Conservation (phyloP, 23 red algal species). For the Gracilaria gracilis region DNA sequence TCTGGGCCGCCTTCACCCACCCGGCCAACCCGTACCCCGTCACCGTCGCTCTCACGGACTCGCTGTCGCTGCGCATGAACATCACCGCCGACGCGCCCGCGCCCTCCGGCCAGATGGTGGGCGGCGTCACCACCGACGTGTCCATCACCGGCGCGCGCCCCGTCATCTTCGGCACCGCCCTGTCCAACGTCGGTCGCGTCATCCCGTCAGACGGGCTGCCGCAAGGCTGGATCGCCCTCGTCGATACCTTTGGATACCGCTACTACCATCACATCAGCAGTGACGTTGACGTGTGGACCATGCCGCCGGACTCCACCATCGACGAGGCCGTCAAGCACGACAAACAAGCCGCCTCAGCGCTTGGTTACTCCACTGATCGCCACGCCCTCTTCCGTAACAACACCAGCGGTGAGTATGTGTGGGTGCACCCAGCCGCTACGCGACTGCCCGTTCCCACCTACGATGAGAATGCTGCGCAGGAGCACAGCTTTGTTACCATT, state of each 20-base stretch:
- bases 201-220: neutral
- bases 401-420: neutral
- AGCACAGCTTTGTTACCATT: slow-evolving; percentile 22
- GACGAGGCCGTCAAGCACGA: slow-evolving; percentile 21
- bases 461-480: slow-evolving; percentile 11
- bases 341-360: neutral
- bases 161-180: slow-evolving; percentile 55
- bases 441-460: neutral
- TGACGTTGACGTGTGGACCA: slow-evolving; percentile 45
- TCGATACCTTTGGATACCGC: slow-evolving; percentile 63
- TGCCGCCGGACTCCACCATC: slow-evolving; percentile 9
- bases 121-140: slow-evolving; percentile 66
- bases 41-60: neutral
- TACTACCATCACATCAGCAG: slow-evolving; percentile 44
- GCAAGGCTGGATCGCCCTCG: slow-evolving; percentile 35
- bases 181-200: slow-evolving; percentile 22
- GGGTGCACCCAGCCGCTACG: slow-evolving; percentile 53
- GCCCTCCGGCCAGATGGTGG: slow-evolving; percentile 54
- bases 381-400: neutral
- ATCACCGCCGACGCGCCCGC: slow-evolving; percentile 28
- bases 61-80: slow-evolving; percentile 1
- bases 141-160: slow-evolving; percentile 67
- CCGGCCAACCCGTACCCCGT: slow-evolving; percentile 6
- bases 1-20: slow-evolving; percentile 44
- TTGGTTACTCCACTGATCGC: neutral